These are phyloP conservation scores for Pinus albicaulis DNA, from an alignment of 75 land plant species.

Conservation along the genomic window DNA sequence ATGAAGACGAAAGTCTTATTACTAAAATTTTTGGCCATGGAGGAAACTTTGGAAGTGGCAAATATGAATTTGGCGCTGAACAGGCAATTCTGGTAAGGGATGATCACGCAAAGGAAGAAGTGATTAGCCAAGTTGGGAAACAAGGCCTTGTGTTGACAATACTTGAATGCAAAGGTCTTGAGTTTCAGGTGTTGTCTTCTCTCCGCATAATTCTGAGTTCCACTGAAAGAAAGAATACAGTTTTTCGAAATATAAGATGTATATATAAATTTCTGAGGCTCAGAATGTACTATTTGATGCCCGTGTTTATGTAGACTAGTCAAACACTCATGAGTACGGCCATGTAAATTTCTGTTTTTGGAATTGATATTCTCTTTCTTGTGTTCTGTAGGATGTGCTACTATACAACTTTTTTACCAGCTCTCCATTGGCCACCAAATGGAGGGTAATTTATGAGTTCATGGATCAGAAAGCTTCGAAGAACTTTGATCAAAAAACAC, in stretches of 20 bases:
- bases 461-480: slow-evolving; percentile 19
- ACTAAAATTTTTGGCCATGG: slow-evolving; percentile 35
- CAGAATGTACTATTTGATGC: neutral
- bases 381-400: slow-evolving; percentile 62
- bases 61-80: slow-evolving; percentile 61
- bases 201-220: no score
- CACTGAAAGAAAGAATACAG: no score
- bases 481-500: slow-evolving; percentile 20
- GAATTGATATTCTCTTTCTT: neutral
- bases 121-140: slow-evolving; percentile 35
- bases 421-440: slow-evolving; percentile 45
- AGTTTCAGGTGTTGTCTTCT: slow-evolving; percentile 41
- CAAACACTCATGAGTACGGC: slow-evolving; percentile 27
- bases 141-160: slow-evolving; percentile 69
- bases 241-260: no score
- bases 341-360: slow-evolving; percentile 13
- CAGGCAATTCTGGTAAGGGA: slow-evolving; percentile 74
- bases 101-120: slow-evolving; percentile 28
- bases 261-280: no score
- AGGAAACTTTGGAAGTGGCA: slow-evolving; percentile 1
- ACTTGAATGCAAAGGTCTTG: slow-evolving; percentile 63
- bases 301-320: no score
- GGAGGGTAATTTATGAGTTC: slow-evolving; percentile 51
- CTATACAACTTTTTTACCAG: slow-evolving; percentile 65
- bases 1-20: slow-evolving; percentile 44